These are phyloP conservation scores for Candida albicans DNA, from an alignment of 1,139 yeast species.

Conservation along the genomic window DNA sequence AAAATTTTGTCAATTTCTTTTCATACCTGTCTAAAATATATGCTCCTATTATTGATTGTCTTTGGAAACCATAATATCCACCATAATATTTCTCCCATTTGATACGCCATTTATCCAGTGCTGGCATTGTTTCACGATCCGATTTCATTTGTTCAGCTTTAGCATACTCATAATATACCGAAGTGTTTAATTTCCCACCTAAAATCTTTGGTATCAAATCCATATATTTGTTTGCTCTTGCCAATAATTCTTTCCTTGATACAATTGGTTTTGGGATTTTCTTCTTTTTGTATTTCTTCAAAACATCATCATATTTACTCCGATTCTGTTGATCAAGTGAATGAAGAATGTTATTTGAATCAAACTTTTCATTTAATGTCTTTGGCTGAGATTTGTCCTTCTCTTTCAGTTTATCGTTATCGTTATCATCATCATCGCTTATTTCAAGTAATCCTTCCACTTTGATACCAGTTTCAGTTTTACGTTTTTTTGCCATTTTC, in stretches of 20 bases:
- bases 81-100: conserved; percentile 50
- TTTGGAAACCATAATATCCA: conserved; percentile 62
- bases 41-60: conserved; percentile 54
- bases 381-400: conserved; percentile 9
- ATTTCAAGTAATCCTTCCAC: conserved; percentile 11
- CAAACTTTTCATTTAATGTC: background rate
- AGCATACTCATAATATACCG: conserved; percentile 53
- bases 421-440: conserved; percentile 15
- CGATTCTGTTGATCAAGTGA: conserved; percentile 16
- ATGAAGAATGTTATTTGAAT: conserved; percentile 9
- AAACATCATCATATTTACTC: conserved; percentile 17
- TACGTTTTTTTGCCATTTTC: background rate
- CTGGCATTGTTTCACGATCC: conserved; percentile 43
- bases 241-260: conserved; percentile 24
- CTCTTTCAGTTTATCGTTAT: conserved; percentile 11
- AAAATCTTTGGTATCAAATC: conserved; percentile 43
- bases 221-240: conserved; percentile 30
- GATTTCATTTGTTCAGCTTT: conserved; percentile 37
- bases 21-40: conserved; percentile 30
- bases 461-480: background rate
- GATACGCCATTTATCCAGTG: conserved; percentile 46
- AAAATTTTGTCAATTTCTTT: conserved; percentile 25
- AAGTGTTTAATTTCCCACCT: conserved; percentile 37
- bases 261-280: conserved; percentile 28
- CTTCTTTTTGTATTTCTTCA: conserved; percentile 21